Base-by-base conservation (phyloP, 2,329 filamentous ascomycete genomes). In the Trichoderma sp. region DNA sequence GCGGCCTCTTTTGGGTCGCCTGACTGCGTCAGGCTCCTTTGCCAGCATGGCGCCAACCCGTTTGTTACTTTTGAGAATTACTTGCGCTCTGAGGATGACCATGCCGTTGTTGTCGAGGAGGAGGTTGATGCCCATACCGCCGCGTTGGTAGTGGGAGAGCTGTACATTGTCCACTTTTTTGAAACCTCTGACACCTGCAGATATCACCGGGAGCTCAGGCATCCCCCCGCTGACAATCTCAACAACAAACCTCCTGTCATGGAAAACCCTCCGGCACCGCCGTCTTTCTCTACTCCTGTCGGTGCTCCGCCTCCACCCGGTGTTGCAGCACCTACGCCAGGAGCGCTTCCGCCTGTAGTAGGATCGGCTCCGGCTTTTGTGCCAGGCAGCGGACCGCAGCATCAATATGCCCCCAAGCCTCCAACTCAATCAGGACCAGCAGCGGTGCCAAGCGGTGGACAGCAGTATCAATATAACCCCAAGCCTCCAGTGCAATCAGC, bases 1-100 rank as follows among this genome's bases (percentile, higher is more conserved):
- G 70, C 70, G 28, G 55, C 70, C 36, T 71, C 70, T 2, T 68
- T 58, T 17, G 70, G 70, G 28, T 13, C 30, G 23, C 32, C 43
- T 17, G 55, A 68, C 12, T 71, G 70, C 11, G 70, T 53, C 20
- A 28, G 20, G 1, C n/a, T 55, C 12, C 64, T 71, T 2, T 71
- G 70, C 50, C 39, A 28, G 4, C 36, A 47, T 6, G 70, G 64
- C 5, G 70, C 70, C 23, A 62, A 71, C 20, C 70, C 70, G 7
- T 68, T 53, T 39, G 64, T 68, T 11, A 11, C 15, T 11, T 62
- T 68, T 34, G 57, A 59, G 11, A 32, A 71, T 20, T 71, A 68
- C n/a, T 5, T 71, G 13, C 47, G 23, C 43, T 13, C 34, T 1
- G 13, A n/a, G 5, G 15, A 34, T 26, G 57, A 32, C 23, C 50